Conservation (phyloP, 176 grass and related monocot species). For the Rhynchospora breviuscula region DNA sequence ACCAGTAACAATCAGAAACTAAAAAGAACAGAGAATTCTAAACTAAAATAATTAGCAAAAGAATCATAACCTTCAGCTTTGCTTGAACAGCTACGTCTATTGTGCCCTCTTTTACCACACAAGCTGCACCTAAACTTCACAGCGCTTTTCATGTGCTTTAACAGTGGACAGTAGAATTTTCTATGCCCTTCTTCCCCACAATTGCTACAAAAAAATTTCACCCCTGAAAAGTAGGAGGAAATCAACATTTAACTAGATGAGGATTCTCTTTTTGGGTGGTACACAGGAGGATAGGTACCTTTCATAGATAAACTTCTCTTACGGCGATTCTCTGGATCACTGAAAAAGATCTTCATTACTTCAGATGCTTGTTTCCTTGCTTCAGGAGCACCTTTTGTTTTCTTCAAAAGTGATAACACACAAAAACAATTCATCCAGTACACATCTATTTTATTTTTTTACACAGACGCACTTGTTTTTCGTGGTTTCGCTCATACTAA, state of each 20-base stretch:
- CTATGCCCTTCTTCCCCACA: conserved; percentile 76
- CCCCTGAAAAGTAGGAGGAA: conserved; percentile 41
- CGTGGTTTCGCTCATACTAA: background rate
- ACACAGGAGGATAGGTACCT: conserved; percentile 25
- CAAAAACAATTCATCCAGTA: background rate
- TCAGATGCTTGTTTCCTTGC: conserved; percentile 78
- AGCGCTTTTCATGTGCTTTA: conserved; percentile 29
- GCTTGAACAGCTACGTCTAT: conserved; percentile 53
- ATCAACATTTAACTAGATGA: background rate
- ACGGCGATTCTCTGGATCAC: conserved; percentile 63
- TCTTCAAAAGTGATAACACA: conserved; percentile 35
- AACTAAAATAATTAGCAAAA: conserved; percentile 1
- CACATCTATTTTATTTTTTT: background rate
- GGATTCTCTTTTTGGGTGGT: background rate
- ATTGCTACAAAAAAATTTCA: conserved; percentile 79
- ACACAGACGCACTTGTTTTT: background rate
- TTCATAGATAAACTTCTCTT: conserved; percentile 95
- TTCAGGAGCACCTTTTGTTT: conserved; percentile 62
- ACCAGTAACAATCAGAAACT: background rate
- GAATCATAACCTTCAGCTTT: conserved; percentile 25
- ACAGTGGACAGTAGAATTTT: conserved; percentile 57
- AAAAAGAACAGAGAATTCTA: background rate
- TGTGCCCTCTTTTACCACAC: conserved; percentile 76
- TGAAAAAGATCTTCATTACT: conserved; percentile 61
- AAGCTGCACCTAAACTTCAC: conserved; percentile 57